Percentiles rank a stretch among this genome's conserved stretches.
These are phyloP conservation scores for Vitis rupestris DNA, from an alignment of 164 flowering plant species.

Conservation along the genomic window DNA sequence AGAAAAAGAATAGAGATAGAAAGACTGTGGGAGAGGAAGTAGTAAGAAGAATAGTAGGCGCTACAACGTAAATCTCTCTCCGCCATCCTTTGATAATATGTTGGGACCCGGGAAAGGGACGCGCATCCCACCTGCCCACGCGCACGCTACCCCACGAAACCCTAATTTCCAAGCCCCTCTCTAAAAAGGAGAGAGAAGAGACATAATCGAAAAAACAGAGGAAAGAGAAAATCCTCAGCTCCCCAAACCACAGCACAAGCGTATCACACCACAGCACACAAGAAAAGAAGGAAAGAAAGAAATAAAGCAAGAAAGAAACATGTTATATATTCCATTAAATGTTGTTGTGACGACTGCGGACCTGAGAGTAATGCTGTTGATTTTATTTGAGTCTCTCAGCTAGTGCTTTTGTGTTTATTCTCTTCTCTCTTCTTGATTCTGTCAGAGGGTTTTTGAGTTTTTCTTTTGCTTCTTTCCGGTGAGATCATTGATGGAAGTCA, in stretches of 20 bases:
- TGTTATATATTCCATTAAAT: too few relatives aligned
- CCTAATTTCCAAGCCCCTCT: slow-evolving; percentile 43
- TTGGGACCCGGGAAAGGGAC: slow-evolving; percentile 47
- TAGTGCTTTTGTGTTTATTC: slow-evolving; percentile 4
- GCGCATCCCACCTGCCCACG: slow-evolving; percentile 65
- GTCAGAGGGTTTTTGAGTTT: slow-evolving; percentile 1
- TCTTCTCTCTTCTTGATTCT: slow-evolving; percentile 17
- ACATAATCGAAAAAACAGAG: neutral
- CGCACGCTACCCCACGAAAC: slow-evolving; percentile 67
- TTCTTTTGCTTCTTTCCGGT: slow-evolving; percentile 1
- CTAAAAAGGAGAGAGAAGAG: neutral
- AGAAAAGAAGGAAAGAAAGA: neutral
- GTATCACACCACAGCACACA: neutral
- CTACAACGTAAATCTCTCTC: neutral
- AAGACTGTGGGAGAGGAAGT: too few relatives aligned
- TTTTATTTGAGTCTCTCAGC: neutral
- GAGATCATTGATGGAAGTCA: neutral
- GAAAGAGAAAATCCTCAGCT: slow-evolving; percentile 1
- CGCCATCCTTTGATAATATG: neutral
- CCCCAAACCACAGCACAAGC: slow-evolving; percentile 8
- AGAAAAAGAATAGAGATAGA: too few relatives aligned
- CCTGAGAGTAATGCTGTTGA: neutral
- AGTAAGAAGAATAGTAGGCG: too few relatives aligned
- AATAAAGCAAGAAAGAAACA: too few relatives aligned
- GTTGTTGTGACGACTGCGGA: too few relatives aligned